phyloP scores from a whole-genome alignment of 306 rosid species.

The Begonia fuchsioides region DNA sequence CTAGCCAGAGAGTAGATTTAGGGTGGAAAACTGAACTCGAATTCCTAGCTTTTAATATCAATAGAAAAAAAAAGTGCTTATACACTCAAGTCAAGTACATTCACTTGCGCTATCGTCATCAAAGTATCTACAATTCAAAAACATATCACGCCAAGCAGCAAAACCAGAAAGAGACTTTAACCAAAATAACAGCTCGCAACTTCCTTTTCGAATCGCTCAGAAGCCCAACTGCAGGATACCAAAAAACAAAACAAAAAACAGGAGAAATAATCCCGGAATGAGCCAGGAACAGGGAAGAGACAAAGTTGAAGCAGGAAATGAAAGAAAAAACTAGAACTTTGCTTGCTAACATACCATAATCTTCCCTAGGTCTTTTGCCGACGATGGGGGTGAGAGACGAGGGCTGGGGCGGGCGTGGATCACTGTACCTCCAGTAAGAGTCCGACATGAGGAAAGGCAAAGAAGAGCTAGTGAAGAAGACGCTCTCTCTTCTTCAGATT shows the following conservation, averaged over 20 bases:
- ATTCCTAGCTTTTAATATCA: no score
- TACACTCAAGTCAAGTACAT: no score
- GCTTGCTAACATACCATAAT: slow-evolving; percentile 35
- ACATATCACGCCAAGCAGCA: no score
- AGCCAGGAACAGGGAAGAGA: neutral
- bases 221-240: neutral
- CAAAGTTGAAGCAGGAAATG: slow-evolving; percentile 18
- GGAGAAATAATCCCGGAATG: neutral
- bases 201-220: neutral
- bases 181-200: no score
- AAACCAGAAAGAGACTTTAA: no score
- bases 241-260: neutral
- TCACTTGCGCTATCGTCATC: no score
- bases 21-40: no score
- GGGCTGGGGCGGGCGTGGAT: slow-evolving; percentile 43
- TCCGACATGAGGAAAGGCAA: slow-evolving; percentile 48
- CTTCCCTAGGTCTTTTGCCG: slow-evolving; percentile 79
- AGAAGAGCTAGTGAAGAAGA: no score
- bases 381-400: slow-evolving; percentile 33
- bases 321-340: neutral
- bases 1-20: no score
- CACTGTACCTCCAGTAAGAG: slow-evolving; percentile 83
- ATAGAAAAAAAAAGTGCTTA: no score
- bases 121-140: no score
- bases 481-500: neutral